phyloP scores from a whole-genome alignment of 306 rosid species.

The Quercus robur region DNA sequence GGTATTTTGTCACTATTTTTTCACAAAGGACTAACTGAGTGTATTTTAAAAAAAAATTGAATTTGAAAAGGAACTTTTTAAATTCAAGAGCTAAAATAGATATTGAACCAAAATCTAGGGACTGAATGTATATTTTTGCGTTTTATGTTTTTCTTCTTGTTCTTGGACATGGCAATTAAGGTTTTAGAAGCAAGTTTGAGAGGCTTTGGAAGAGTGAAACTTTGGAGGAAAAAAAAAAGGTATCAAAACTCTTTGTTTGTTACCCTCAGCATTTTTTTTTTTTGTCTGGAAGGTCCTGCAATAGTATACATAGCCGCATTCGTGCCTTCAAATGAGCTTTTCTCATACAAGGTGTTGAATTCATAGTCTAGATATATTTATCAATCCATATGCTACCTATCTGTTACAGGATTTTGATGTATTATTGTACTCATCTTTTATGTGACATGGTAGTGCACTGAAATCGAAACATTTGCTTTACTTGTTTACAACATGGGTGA shows the following conservation, averaged over 20 bases:
- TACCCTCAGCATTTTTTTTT: not conserved
- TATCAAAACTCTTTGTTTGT: too few relatives aligned
- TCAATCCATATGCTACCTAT: too few relatives aligned
- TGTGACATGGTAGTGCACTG: not conserved
- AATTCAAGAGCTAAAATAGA: too few relatives aligned
- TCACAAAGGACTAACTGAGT: too few relatives aligned
- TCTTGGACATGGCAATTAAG: not conserved
- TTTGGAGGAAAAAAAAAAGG: too few relatives aligned
- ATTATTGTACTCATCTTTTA: not conserved
- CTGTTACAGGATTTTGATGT: not conserved
- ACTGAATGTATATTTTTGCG: too few relatives aligned
- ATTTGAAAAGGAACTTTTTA: too few relatives aligned
- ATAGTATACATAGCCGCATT: not conserved
- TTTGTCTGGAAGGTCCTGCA: not conserved
- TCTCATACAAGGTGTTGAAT: too few relatives aligned
- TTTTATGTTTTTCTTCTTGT: not conserved
- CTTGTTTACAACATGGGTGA: not conserved
- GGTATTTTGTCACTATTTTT: too few relatives aligned
- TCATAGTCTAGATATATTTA: too few relatives aligned
- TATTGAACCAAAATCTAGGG: too few relatives aligned
- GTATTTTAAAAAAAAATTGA: too few relatives aligned
- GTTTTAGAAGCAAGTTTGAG: not conserved
- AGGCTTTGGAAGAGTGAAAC: not conserved
- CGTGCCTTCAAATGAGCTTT: not conserved
- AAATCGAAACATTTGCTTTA: not conserved